Conservation (phyloP, 2,329 filamentous ascomycete species). For the Sporothrix pallida region DNA sequence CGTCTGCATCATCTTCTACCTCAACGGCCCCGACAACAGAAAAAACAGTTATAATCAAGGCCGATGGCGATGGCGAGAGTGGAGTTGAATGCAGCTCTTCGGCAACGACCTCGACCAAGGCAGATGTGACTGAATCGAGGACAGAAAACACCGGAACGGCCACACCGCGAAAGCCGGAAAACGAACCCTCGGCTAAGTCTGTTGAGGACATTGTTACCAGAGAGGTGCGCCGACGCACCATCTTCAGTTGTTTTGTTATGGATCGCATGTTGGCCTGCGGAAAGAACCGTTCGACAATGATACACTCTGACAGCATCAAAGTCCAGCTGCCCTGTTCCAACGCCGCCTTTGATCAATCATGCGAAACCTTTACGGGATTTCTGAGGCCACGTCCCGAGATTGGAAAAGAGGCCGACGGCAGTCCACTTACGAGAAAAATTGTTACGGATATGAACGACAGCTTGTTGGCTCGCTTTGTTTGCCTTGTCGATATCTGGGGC, state of each 20-base stretch:
- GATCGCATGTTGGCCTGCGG: conserved; percentile 72
- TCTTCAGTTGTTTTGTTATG: conserved; percentile 76
- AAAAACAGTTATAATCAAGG: background rate
- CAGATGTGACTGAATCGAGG: background rate
- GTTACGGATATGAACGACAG: conserved; percentile 48
- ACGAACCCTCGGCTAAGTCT: background rate
- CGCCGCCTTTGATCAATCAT: conserved; percentile 65
- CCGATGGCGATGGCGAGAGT: background rate
- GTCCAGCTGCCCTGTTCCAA: conserved; percentile 73
- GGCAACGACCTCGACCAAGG: background rate
- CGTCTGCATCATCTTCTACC: background rate
- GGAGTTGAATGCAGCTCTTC: background rate
- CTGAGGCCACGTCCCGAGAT: conserved; percentile 42
- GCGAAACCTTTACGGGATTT: conserved; percentile 61
- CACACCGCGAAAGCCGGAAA: background rate
- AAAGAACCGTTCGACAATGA: conserved; percentile 63
- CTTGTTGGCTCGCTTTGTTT: conserved; percentile 59
- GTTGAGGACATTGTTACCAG: conserved; percentile 57
- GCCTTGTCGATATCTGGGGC: conserved; percentile 65
- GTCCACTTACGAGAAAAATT: conserved; percentile 25
- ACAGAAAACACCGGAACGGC: background rate
- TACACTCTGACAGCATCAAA: conserved; percentile 63
- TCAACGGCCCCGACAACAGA: background rate
- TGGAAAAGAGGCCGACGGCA: conserved; percentile 19
- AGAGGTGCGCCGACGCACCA: conserved; percentile 70